Evolutionary conservation across 257 asterid species (phyloP).

Genomic region (Plantago major): DNA sequence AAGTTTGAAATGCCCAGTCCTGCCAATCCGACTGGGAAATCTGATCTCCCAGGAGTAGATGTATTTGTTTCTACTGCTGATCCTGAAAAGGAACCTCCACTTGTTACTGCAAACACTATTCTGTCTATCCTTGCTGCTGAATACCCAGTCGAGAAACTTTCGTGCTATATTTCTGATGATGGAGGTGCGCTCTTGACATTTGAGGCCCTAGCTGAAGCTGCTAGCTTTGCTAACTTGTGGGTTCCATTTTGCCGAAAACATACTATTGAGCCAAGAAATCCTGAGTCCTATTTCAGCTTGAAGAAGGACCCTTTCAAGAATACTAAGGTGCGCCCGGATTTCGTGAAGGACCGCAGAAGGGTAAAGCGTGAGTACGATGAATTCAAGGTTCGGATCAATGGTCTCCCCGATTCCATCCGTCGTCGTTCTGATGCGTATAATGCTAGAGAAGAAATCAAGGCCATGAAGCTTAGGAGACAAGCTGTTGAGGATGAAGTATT

Average conservation of each 20-base stretch:
- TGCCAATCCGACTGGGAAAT: constrained; percentile 66
- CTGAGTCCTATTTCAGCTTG: constrained; percentile 73
- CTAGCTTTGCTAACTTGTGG: constrained; percentile 85
- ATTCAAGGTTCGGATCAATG: constrained; percentile 77
- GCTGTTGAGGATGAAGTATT: constrained; percentile 48
- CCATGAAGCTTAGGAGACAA: constrained; percentile 68
- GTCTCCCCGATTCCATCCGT: constrained; percentile 84
- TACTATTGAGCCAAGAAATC: constrained; percentile 74
- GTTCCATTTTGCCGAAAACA: constrained; percentile 87
- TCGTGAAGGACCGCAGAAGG: constrained; percentile 83
- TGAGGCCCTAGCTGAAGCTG: constrained; percentile 98
- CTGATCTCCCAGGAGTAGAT: constrained; percentile 86
- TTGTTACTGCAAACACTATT: constrained; percentile 80
- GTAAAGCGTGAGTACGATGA: constrained; percentile 89
- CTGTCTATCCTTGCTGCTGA: constrained; percentile 84
- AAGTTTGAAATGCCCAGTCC: constrained; percentile 67
- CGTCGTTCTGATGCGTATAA: constrained; percentile 87
- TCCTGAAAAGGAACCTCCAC: constrained; percentile 92
- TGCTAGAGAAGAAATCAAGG: constrained; percentile 85
- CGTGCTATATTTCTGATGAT: constrained; percentile 91
- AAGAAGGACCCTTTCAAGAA: constrained; percentile 79
- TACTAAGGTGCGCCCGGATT: constrained; percentile 59
- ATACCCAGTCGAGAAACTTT: constrained; percentile 80
- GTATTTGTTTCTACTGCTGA: constrained; percentile 85
- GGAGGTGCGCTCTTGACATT: constrained; percentile 86